These are phyloP conservation scores for Ochetophila trinervis DNA, from an alignment of 306 rosid genomes.

Conservation along the genomic window DNA sequence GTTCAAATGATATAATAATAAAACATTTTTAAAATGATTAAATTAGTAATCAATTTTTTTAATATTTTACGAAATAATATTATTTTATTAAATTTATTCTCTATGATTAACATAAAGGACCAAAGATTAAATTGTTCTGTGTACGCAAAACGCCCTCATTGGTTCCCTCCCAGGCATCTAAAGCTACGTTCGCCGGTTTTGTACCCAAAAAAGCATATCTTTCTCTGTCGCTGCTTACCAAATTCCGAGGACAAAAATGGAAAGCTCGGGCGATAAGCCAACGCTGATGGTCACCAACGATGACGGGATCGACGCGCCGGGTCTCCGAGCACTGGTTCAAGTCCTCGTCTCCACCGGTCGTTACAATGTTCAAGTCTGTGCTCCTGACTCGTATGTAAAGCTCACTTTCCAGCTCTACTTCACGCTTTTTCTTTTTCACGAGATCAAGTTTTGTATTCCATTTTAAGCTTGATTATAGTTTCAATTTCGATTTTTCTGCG, in stretches of 20 bases:
- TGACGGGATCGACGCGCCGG: constrained; percentile 93
- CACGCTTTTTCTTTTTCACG: neutral
- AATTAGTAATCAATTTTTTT: no score
- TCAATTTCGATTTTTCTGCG: no score
- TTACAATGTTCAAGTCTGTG: constrained; percentile 69
- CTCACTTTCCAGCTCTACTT: neutral
- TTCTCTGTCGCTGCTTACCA: neutral
- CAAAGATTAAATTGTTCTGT: neutral
- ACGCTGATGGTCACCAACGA: constrained; percentile 86
- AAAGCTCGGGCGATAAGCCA: constrained; percentile 26
- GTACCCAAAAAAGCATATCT: neutral
- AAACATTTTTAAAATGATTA: no score
- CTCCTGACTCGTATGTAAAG: constrained; percentile 72
- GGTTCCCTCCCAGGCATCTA: no score
- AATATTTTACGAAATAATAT: no score
- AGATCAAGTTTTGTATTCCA: no score
- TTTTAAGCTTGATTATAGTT: no score
- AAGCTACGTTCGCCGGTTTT: no score
- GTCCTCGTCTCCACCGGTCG: constrained; percentile 60
- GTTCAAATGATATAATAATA: no score
- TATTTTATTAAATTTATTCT: no score
- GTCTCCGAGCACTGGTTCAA: constrained; percentile 70
- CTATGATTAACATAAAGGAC: no score
- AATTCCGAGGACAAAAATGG: constrained; percentile 38
- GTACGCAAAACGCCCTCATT: neutral